Evolutionary conservation across 2,329 filamentous ascomycete genomes (phyloP), one percentile per base, ranked within the genome.

Genomic region (Claviceps capensis): DNA sequence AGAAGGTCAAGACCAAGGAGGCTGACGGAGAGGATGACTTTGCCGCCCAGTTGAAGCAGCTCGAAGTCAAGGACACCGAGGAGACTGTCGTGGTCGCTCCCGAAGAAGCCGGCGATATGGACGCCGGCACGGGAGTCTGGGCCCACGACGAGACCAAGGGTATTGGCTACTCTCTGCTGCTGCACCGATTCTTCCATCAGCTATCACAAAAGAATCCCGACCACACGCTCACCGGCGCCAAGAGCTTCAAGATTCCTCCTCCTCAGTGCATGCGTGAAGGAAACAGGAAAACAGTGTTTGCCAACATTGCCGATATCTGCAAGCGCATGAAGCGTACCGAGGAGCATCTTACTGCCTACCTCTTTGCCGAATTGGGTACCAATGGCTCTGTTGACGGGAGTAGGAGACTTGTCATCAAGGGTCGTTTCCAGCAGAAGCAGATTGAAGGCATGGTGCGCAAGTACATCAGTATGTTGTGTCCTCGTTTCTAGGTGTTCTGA

Each of bases 211-310:
- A 94, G 77, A 95, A 98, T 76, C 93, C 93, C 62, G 93, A 98
- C 68, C 85, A 97, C 64, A 85, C 91, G 58, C 85, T 87, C 57
- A 87, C 83, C 67, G 88, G 88, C 59, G 82, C 83, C 64, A 93
- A 89, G 78, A 94, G 86, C 71, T 98, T 97, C 82, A 97, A 97
- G 82, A 98, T 98, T 61, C 93, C 93, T 50, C 93, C 93, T 50
- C 93, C 93, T 49, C 93, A 98, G 76, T 97, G 93, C 74, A 82
- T 97, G 66, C 90, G 93, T 74, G 93, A 98, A 89, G 93, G 93
- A 69, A 98, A 98, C 83, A 94, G 95, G 82, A 95, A 95, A 84
- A 98, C 93, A 57, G 95, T 98, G 65, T 98, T 98, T 65, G 93
- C 91, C 76, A 98, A 98, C 76, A 93, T 98, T 66, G 82, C 88